Conservation (phyloP, 176 grass and related monocot species). For the Alloteropsis semialata region DNA sequence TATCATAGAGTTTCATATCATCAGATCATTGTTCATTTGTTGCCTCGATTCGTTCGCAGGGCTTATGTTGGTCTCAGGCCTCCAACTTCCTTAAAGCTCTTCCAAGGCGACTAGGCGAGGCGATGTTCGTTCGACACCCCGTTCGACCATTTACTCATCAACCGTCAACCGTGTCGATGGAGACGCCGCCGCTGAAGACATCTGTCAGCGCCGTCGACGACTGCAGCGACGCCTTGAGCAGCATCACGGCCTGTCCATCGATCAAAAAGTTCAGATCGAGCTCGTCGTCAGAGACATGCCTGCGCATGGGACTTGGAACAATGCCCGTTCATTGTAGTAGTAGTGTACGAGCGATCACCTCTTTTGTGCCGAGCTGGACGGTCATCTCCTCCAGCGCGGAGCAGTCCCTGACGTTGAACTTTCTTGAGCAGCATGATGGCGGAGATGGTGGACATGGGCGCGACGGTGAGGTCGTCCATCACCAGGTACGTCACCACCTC, state of each 20-base stretch:
- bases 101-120: neutral
- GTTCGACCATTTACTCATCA: neutral
- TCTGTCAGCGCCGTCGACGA: slow-evolving; percentile 51
- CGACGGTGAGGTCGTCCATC: slow-evolving; percentile 64
- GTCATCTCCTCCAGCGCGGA: slow-evolving; percentile 41
- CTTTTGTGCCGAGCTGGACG: slow-evolving; percentile 20
- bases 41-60: neutral
- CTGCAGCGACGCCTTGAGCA: slow-evolving; percentile 44
- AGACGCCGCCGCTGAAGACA: slow-evolving; percentile 48
- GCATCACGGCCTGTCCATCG: slow-evolving; percentile 32
- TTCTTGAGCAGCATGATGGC: slow-evolving; percentile 63
- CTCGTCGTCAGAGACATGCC: neutral
- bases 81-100: neutral
- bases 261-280: neutral
- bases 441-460: slow-evolving; percentile 71
- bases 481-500: slow-evolving; percentile 52
- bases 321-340: neutral
- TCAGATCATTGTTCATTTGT: neutral
- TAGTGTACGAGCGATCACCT: slow-evolving; percentile 23
- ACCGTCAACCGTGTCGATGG: slow-evolving; percentile 27
- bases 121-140: neutral
- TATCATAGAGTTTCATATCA: neutral
- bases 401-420: slow-evolving; percentile 53
- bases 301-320: neutral
- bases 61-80: neutral